phyloP scores from a whole-genome alignment of 1,139 yeast species.

The Blastobotrys capitulatus region DNA sequence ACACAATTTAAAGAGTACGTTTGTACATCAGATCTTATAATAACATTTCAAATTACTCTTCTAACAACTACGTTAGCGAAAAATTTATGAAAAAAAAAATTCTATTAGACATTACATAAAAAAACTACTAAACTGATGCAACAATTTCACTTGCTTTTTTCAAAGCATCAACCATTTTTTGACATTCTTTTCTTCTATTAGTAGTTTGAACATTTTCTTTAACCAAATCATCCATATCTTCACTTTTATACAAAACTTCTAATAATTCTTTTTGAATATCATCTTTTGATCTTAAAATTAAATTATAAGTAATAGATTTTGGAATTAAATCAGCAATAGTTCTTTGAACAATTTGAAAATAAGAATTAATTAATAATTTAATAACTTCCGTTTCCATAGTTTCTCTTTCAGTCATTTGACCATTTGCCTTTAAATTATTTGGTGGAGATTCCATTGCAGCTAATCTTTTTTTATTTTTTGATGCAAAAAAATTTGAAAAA shows the following conservation, averaged over 20 bases:
- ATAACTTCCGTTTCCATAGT: conserved; percentile 96
- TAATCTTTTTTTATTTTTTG: conserved; percentile 87
- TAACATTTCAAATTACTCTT: too few relatives aligned
- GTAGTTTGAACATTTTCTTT: conserved; percentile 90
- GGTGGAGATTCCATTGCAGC: conserved; percentile 99
- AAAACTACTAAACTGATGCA: conserved; percentile 42
- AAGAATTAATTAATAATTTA: conserved; percentile 82
- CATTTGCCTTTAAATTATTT: conserved; percentile 86
- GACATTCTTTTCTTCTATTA: conserved; percentile 90
- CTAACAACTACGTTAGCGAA: too few relatives aligned
- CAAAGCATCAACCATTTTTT: conserved; percentile 91
- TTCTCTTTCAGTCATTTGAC: conserved; percentile 92
- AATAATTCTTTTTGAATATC: conserved; percentile 88
- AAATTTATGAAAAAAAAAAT: too few relatives aligned
- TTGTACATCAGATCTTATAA: too few relatives aligned
- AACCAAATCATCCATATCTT: conserved; percentile 72
- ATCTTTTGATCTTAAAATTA: conserved; percentile 66
- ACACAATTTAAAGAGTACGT: too few relatives aligned
- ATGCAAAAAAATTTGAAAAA: conserved; percentile 91
- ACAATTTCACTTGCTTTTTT: conserved; percentile 89
- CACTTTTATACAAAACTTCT: conserved; percentile 79
- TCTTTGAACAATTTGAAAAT: conserved; percentile 86
- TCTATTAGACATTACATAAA: too few relatives aligned
- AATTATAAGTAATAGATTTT: conserved; percentile 88
- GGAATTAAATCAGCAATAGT: conserved; percentile 92